Evolutionary conservation across 1,139 yeast genomes (phyloP).

Genomic region (Schizosaccharomyces versatilis): DNA sequence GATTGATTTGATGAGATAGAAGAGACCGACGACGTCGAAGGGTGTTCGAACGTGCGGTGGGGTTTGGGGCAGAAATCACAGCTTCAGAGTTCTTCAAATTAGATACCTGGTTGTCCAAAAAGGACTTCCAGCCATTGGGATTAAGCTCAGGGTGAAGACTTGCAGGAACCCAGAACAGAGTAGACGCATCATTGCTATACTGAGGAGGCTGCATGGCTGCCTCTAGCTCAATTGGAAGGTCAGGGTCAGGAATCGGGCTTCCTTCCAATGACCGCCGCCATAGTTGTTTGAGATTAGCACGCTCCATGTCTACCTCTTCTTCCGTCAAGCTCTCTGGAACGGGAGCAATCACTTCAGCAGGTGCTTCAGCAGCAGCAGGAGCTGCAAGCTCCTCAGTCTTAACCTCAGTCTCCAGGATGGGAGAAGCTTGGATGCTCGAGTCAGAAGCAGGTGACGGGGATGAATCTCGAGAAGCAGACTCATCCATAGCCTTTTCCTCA

Average conservation of each 20-base stretch:
- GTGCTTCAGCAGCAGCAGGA: too few relatives aligned
- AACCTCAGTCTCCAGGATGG: too few relatives aligned
- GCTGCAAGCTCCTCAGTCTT: too few relatives aligned
- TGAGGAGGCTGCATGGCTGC: background rate
- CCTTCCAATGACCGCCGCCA: constrained; percentile 1
- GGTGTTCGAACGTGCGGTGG: background rate
- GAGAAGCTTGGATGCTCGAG: too few relatives aligned
- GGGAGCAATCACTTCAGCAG: too few relatives aligned
- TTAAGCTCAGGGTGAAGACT: constrained; percentile 3
- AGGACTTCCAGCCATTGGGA: constrained; percentile 3
- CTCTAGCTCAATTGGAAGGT: background rate
- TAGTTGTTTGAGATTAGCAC: background rate
- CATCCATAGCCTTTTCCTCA: too few relatives aligned
- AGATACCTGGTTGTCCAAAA: background rate
- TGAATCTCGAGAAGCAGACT: too few relatives aligned
- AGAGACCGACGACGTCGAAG: background rate
- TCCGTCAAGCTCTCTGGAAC: background rate
- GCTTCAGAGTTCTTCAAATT: background rate
- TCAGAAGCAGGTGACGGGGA: too few relatives aligned
- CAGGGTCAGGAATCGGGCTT: background rate
- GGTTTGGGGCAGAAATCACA: background rate
- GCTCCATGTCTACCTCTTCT: background rate
- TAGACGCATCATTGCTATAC: background rate
- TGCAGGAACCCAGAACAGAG: constrained; percentile 7
- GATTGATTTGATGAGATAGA: background rate